Conservation (phyloP, 140 eudicot genomes). For the Senecio squalidus region DNA sequence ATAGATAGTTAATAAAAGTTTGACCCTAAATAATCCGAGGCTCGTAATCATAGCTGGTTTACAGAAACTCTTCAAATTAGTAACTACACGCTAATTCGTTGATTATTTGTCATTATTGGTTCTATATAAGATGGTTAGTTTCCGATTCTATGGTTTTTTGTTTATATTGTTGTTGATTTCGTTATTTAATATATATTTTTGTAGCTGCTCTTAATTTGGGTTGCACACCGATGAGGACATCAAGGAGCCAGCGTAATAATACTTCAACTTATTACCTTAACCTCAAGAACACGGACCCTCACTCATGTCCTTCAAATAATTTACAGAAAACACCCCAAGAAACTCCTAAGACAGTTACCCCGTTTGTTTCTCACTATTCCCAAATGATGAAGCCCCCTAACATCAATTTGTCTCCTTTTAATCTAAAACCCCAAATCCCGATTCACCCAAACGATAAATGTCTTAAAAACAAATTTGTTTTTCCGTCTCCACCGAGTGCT, state of each 20-base stretch:
- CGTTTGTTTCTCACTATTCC: constrained; percentile 31
- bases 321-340: constrained; percentile 21
- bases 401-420: constrained; percentile 27
- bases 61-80: not conserved
- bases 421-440: constrained; percentile 25
- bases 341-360: constrained; percentile 14
- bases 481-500: constrained; percentile 25
- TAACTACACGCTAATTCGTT: too few species aligned
- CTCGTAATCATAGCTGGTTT: not conserved
- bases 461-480: constrained; percentile 15
- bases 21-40: not conserved
- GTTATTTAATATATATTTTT: constrained; percentile 4
- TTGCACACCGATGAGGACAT: constrained; percentile 71
- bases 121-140: too few species aligned
- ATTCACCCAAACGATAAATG: constrained; percentile 21
- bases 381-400: constrained; percentile 23
- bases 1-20: not conserved
- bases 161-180: not conserved
- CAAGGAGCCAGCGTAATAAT: constrained; percentile 75
- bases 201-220: constrained; percentile 85
- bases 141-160: not conserved
- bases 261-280: constrained; percentile 57
- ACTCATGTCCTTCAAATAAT: constrained; percentile 32
- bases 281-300: constrained; percentile 26
- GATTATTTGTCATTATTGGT: too few species aligned